These are phyloP conservation scores for Prototheca stagnorum DNA, from an alignment of 163 green algal genomes.

Conservation along the genomic window DNA sequence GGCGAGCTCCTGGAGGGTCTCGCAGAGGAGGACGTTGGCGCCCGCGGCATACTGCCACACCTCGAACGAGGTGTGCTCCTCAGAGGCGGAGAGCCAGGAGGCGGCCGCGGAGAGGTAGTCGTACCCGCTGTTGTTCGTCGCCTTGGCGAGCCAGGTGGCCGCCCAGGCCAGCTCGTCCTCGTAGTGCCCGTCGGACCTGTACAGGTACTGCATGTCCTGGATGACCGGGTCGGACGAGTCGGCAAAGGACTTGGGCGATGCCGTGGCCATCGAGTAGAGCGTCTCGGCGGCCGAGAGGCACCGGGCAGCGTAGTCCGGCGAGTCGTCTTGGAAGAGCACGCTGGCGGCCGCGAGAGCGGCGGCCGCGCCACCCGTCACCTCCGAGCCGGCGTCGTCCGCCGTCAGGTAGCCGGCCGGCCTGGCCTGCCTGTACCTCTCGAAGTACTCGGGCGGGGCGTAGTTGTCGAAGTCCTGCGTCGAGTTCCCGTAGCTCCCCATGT, in stretches of 20 bases:
- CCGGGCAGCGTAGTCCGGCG: background rate
- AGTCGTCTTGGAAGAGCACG: conserved; percentile 7
- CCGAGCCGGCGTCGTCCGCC: conserved; percentile 1
- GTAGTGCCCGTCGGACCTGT: conserved; percentile 4
- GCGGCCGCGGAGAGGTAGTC: background rate
- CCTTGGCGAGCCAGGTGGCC: conserved; percentile 26
- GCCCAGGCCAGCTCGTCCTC: conserved; percentile 33
- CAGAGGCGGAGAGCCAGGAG: conserved; percentile 9
- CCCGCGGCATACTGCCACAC: conserved; percentile 8
- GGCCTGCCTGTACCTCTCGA: conserved; percentile 8
- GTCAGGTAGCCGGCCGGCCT: conserved; percentile 14
- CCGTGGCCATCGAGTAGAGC: conserved; percentile 14
- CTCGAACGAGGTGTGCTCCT: conserved; percentile 8
- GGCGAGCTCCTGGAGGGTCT: background rate
- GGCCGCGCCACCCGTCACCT: conserved; percentile 12
- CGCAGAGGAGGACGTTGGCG: conserved; percentile 9
- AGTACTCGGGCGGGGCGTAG: conserved; percentile 16
- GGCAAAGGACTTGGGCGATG: conserved; percentile 3
- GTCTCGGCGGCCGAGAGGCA: conserved; percentile 4
- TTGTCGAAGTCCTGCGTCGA: conserved; percentile 19
- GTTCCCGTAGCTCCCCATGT: conserved; percentile 9
- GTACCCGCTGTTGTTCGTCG: conserved; percentile 21
- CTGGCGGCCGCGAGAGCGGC: conserved; percentile 13
- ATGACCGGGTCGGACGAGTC: conserved; percentile 1
- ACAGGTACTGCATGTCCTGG: background rate